These are phyloP conservation scores for Ambrosiella xylebori DNA, from an alignment of 2,329 filamentous ascomycete genomes.

Conservation along the genomic window DNA sequence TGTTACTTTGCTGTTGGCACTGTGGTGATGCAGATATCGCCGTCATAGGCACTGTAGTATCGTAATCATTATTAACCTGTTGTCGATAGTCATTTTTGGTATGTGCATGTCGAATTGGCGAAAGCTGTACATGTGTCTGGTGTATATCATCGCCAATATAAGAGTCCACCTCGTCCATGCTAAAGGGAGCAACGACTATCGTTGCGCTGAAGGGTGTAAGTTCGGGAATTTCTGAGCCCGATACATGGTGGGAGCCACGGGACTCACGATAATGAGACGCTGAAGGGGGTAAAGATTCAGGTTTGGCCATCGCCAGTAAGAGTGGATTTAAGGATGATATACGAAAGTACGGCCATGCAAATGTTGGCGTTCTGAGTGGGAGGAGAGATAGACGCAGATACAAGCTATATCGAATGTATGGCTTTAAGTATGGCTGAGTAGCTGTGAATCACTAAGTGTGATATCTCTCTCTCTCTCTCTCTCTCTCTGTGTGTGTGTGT, in stretches of 20 bases:
- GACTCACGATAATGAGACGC: not conserved
- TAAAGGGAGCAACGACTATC: not conserved
- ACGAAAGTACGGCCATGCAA: not conserved
- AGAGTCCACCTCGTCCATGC: not conserved
- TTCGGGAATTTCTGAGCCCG: not conserved
- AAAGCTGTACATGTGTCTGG: not conserved
- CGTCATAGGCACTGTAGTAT: not conserved
- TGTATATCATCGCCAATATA: not conserved
- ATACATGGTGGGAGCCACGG: not conserved
- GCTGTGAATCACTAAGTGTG: no score
- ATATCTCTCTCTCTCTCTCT: no score
- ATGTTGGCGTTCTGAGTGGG: not conserved
- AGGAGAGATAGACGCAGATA: not conserved
- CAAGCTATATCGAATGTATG: no score
- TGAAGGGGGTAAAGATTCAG: not conserved
- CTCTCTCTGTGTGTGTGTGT: no score
- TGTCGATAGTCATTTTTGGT: not conserved
- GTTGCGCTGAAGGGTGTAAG: not conserved
- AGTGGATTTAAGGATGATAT: not conserved
- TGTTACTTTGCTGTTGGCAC: not conserved
- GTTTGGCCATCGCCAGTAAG: not conserved
- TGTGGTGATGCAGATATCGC: not conserved
- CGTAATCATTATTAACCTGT: not conserved
- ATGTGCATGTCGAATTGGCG: not conserved
- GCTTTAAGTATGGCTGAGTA: no score